Base-by-base conservation (phyloP, 176 grass and related monocot species). In the Oryza meyeriana region DNA sequence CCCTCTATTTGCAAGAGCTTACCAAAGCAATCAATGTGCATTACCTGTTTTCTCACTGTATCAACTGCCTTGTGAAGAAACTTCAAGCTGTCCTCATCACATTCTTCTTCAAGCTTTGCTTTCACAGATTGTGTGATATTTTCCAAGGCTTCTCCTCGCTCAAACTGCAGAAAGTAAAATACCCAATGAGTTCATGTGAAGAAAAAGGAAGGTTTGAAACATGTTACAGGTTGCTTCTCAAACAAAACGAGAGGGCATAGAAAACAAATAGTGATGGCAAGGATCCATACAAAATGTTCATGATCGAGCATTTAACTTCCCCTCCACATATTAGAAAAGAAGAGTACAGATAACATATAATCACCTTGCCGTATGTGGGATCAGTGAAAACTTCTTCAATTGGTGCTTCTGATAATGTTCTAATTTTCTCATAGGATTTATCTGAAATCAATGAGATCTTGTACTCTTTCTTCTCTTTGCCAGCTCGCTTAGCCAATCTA, bases 351-450 rank as follows among this genome's bases (percentile, higher is more conserved):
- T 31, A 48, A 79, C 17, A 79, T 25, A n/a, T 59, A 30, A 40
- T 76, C 17, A 99, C 93, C 96, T 99, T 99, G 85, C 91, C 89
- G 39, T 95, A 99, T 72, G 89, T 42, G 85, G 93, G 76, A 90
- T 99, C 96, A n/a, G 93, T 99, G 81, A 99, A 99, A 48, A 99
- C 89, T 88, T 91, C 82, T 73, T 99, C 83, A 83, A 99, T 95
- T 27, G 91, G 91, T 78, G 83, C 83, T 93, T 99, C 89, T 78
- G 91, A 89, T 77, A 99, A 82, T 61, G 78, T 82, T 85, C 83
- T 95, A 55, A 95, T 95, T 88, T 99, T 99, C 72, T 94, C 87
- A 8, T 94, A 89, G n/a, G 93, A 92, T 81, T 83, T 83, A 79
- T 99, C 93, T 66, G 93, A 95, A 83, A 99, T 90, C 86, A 99